Conservation (phyloP, 306 rosid species). For the Prunus salicina region DNA sequence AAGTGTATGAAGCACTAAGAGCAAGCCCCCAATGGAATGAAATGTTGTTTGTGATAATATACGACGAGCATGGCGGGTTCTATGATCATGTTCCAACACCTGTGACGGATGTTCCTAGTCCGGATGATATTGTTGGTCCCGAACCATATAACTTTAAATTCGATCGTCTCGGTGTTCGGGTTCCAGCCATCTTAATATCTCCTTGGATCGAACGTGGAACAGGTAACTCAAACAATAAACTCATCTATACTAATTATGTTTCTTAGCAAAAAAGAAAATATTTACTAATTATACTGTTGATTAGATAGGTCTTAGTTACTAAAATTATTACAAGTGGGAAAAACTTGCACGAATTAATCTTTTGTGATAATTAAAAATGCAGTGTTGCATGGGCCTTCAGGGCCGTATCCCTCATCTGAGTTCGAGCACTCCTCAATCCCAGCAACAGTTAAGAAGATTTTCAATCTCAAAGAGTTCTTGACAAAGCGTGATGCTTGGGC, state of each 20-base stretch:
- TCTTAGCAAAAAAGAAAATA: no score
- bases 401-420: conserved; percentile 57
- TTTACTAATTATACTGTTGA: background rate
- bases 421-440: conserved; percentile 66
- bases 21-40: conserved; percentile 80
- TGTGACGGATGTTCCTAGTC: conserved; percentile 50
- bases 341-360: background rate
- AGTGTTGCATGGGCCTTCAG: conserved; percentile 57
- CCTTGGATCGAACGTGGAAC: conserved; percentile 71
- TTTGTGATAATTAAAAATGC: background rate
- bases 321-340: background rate
- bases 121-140: conserved; percentile 52
- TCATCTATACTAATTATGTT: no score
- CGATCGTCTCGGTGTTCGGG: conserved; percentile 69
- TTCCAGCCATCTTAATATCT: conserved; percentile 58
- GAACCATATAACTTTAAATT: conserved; percentile 50
- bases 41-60: conserved; percentile 53
- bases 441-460: conserved; percentile 65
- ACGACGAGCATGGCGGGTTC: conserved; percentile 85
- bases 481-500: conserved; percentile 63
- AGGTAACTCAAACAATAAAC: conserved; percentile 27
- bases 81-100: conserved; percentile 77
- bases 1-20: conserved; percentile 66
- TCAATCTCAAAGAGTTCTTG: conserved; percentile 48
- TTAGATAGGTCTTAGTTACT: background rate